Base-by-base conservation (phyloP, 192 early-diverging fungal genomes). In the Rhizoclosmatium globosum region DNA sequence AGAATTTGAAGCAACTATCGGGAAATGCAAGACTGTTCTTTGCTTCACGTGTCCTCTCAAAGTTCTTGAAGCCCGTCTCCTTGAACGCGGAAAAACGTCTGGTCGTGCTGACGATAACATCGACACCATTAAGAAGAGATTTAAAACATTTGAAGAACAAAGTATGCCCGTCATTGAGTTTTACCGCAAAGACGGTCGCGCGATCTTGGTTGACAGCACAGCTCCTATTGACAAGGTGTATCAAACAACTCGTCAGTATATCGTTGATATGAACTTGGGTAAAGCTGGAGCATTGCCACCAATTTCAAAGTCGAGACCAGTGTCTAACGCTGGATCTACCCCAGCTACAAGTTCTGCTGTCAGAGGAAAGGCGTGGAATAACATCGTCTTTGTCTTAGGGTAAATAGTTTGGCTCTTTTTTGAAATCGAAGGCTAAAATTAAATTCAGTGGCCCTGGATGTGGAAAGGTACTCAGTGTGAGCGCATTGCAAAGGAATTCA, bases 401-500 rank as follows among this genome's bases (percentile, higher is more conserved):
- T 77, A 47, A 67, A 4, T 64, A 42, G 46, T 57, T 72, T 31
- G 9, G 17, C 53, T n/a, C 72, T 7, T 41, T 13, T 43, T 42
- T 21, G 17, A 41, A 72, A 42, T 41, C 15, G 70, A 7, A 21
- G 19, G 42, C 41, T 41, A 62, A 62, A 19, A 6, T 23, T 76
- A 53, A 21, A 45, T 64, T n/a, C 47, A 84, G 85, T 56, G 85
- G 83, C 44, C 85, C 85, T 64, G 85, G 85, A 47, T 83, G 83
- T 67, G 85, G 84, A 47, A 73, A 71, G 96, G 96, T 42, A 99
- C 98, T 13, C 94, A 98, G 81, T 97, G 96, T 79, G 92, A 83
- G 2, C 89, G 90, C 23, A 83, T 99, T n/a, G 92, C 92, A 6
- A 79, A 90, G 21, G 97, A 98, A 72, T 97, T 91, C 85, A 94